Evolutionary conservation across 164 flowering plant species (phyloP).

Genomic region (Litsea cubeba): DNA sequence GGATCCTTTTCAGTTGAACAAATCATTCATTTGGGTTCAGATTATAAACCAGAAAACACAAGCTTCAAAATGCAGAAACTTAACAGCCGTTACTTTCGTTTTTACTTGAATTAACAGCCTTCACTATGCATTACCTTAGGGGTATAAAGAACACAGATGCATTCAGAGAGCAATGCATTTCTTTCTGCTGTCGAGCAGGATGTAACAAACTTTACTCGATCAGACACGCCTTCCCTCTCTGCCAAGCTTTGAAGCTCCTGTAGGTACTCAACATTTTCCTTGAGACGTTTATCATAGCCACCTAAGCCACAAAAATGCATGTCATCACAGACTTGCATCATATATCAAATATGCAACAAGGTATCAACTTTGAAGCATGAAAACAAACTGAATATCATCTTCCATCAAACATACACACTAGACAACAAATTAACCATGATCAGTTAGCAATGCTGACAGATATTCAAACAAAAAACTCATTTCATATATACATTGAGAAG

Average conservation of each 20-base stretch:
- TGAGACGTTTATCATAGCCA: conserved; percentile 81
- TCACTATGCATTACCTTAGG: conserved; percentile 53
- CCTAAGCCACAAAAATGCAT: conserved; percentile 39
- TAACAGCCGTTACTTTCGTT: neutral
- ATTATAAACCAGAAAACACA: neutral
- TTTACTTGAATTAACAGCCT: neutral
- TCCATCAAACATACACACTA: neutral
- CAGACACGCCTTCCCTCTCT: conserved; percentile 58
- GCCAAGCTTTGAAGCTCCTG: conserved; percentile 77
- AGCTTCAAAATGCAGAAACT: neutral
- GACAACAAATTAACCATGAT: neutral
- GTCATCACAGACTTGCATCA: neutral
- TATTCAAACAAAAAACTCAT: neutral
- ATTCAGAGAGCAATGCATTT: conserved; percentile 73
- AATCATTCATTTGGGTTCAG: neutral
- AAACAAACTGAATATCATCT: neutral
- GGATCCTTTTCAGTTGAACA: too few species aligned
- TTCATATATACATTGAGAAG: neutral
- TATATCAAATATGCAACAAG: too few species aligned
- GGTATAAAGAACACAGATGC: conserved; percentile 82
- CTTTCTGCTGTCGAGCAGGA: conserved; percentile 88
- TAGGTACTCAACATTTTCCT: conserved; percentile 85
- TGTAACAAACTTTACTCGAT: conserved; percentile 65
- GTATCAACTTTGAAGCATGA: neutral
- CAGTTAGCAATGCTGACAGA: neutral